A percentile compares a stretch with the other conserved stretches of the same genome.
Evolutionary conservation across 306 rosid genomes (phyloP).

Genomic region (Trifolium pratense): DNA sequence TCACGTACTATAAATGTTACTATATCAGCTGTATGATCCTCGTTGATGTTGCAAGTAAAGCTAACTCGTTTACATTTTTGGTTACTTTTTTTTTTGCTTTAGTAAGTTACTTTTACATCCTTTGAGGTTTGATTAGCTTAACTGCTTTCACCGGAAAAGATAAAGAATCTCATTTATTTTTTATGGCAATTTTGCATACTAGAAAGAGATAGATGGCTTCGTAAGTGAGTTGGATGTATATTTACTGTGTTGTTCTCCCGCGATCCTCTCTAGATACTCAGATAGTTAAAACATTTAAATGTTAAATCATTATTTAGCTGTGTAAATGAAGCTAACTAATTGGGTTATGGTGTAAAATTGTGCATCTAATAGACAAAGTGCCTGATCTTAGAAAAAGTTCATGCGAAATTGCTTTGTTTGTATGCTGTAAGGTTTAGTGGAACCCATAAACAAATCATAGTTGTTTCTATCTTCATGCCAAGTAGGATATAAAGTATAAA

Average conservation of each 20-base stretch:
- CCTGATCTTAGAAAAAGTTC: conserved; percentile 1
- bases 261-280: conserved; percentile 2
- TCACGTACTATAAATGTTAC: too few relatives aligned
- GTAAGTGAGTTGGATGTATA: conserved; percentile 3
- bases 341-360: conserved; percentile 1
- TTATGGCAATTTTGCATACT: too few relatives aligned
- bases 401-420: background rate
- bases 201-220: conserved; percentile 4
- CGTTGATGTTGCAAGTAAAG: too few relatives aligned
- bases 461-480: conserved; percentile 32
- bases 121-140: conserved; percentile 9
- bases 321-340: conserved; percentile 9
- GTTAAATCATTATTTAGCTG: background rate
- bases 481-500: background rate
- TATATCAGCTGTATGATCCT: too few relatives aligned
- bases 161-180: too few relatives aligned
- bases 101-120: background rate
- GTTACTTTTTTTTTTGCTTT: background rate
- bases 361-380: background rate
- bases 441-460: conserved; percentile 2
- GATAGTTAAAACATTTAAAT: background rate
- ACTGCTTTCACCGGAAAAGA: too few relatives aligned
- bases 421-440: conserved; percentile 2
- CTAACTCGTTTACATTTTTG: background rate
- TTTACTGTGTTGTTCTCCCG: background rate